Evolutionary conservation across 139 green algal species (phyloP).

Genomic region (Haematococcus sp.): DNA sequence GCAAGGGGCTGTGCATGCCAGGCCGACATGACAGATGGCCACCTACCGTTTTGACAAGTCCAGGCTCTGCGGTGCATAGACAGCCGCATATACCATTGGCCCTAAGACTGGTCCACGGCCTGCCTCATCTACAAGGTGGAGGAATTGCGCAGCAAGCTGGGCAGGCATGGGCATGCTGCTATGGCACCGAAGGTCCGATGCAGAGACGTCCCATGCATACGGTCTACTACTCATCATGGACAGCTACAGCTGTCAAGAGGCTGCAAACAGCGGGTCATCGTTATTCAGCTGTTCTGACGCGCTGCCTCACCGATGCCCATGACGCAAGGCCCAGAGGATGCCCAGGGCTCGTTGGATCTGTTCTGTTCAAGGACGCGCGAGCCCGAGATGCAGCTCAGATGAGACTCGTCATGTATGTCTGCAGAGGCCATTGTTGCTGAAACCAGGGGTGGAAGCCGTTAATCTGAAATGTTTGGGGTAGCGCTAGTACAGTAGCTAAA

Average conservation of each 20-base stretch:
- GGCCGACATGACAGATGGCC: too few species aligned
- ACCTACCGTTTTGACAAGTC: slow-evolving; percentile 21
- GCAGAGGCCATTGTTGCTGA: too few species aligned
- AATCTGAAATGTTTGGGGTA: too few species aligned
- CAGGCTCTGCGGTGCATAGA: not conserved
- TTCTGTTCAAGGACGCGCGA: not conserved
- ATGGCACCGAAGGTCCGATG: too few species aligned
- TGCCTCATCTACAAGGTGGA: slow-evolving; percentile 64
- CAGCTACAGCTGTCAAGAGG: not conserved
- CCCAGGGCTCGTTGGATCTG: not conserved
- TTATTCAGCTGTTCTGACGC: too few species aligned
- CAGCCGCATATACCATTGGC: slow-evolving; percentile 82
- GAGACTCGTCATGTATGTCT: not conserved
- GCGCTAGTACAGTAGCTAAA: too few species aligned
- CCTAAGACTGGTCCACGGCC: slow-evolving; percentile 86
- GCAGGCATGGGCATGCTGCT: slow-evolving; percentile 8
- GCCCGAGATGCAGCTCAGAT: not conserved
- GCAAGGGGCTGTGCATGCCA: too few species aligned
- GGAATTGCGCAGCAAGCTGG: not conserved
- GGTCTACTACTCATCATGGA: too few species aligned
- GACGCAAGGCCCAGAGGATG: not conserved
- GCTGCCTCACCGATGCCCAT: slow-evolving; percentile 6
- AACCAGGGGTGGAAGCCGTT: too few species aligned
- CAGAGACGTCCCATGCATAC: too few species aligned
- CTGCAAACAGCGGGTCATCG: too few species aligned